Base-by-base conservation (phyloP, 495 filamentous ascomycete genomes). In the Glutinoglossum americanum region DNA sequence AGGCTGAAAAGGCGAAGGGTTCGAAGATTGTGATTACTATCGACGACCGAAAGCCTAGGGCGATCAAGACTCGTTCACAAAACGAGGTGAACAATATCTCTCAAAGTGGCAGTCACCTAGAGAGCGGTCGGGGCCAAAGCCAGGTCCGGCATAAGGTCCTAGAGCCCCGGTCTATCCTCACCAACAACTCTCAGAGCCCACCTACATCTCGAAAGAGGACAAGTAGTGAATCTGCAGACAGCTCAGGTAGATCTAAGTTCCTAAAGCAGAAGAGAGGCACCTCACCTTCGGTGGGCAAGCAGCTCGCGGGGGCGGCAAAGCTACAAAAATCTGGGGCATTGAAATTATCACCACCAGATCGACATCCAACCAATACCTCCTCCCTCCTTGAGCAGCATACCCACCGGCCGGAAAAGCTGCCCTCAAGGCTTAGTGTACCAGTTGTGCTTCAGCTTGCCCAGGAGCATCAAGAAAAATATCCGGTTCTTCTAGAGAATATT, bases 401-500 rank as follows among this genome's bases (percentile, higher is more conserved):
- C 2, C 23, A 8, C 4, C 32, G 45, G 45, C 15, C 56, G 13
- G 56, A 58, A 23, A 58, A 28, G n/a, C 3, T 58, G 8, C 56
- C 45, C 13, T 49, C 37, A 19, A 58, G 54, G 26, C 56, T 58
- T 49, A 45, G 56, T 23, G 44, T 49, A 8, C 56, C 56, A 19
- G 17, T 58, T 17, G 39, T 58, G 37, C 13, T 41, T 9, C 28
- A 33, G 17, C 37, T 51, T 41, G 28, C 39, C 23, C 45, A 45
- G n/a, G 56, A 45, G 13, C 35, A 33, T 13, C 35, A 41, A 9
- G 59, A 67, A 5, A 66, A 74, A 47, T 81, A 79, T 60, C 75
- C 78, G 9, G 60, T 80, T 39, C 66, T 83, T 13, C 58, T 65
- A 0, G 77, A 84, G 57, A 70, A 80, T 59, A 71, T 83, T 27